These are phyloP conservation scores for Phytophthora citrophthora DNA, from an alignment of 352 stramenopile genomes.

Conservation along the genomic window DNA sequence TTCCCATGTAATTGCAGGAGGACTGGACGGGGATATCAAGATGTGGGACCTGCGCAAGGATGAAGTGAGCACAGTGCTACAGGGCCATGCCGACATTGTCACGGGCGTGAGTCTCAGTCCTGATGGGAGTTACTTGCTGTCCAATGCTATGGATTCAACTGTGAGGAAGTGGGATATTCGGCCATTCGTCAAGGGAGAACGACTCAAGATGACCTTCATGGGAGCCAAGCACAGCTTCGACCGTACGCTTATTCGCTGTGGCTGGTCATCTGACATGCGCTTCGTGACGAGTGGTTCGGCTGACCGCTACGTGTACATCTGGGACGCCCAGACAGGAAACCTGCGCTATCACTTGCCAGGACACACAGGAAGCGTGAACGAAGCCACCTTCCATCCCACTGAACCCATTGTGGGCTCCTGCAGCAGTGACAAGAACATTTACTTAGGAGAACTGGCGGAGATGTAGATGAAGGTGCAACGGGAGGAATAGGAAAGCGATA, in stretches of 20 bases:
- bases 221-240: conserved; percentile 94
- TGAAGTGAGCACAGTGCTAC: conserved; percentile 81
- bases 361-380: conserved; percentile 95
- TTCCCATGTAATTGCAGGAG: conserved; percentile 88
- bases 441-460: conserved; percentile 77
- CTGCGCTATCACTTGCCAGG: conserved; percentile 94
- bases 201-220: conserved; percentile 65
- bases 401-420: conserved; percentile 88
- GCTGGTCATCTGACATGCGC: conserved; percentile 90
- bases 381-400: conserved; percentile 90
- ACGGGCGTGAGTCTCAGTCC: conserved; percentile 94
- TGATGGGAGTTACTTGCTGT: conserved; percentile 93
- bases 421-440: conserved; percentile 88
- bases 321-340: conserved; percentile 91
- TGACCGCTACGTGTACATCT: conserved; percentile 95
- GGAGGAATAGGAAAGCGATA: conserved; percentile 17
- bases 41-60: conserved; percentile 93
- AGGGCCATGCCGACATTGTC: conserved; percentile 94
- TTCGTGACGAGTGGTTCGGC: conserved; percentile 90
- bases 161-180: conserved; percentile 94
- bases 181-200: conserved; percentile 78
- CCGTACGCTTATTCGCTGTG: conserved; percentile 92
- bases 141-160: conserved; percentile 95
- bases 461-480: conserved; percentile 30
- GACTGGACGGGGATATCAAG: conserved; percentile 95